Percentiles rank a stretch among this genome's conserved stretches.
These are phyloP conservation scores for Paramicrosporidium saccamoebae DNA, from an alignment of 371 early-diverging fungal species.

Conservation along the genomic window DNA sequence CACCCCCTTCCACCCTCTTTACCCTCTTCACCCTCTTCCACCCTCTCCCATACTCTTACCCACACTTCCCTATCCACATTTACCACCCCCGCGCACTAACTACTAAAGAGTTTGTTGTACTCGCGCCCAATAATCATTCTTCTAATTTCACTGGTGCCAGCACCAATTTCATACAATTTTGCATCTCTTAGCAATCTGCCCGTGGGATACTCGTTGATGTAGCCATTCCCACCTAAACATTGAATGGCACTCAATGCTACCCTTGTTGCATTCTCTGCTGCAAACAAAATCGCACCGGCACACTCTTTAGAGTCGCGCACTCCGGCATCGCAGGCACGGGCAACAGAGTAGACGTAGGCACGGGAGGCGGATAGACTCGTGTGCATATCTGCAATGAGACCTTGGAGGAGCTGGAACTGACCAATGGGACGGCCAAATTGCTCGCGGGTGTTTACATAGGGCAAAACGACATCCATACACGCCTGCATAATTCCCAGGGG, in stretches of 20 bases:
- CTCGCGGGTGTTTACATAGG: conserved; percentile 56
- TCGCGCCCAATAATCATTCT: conserved; percentile 62
- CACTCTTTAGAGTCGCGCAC: conserved; percentile 39
- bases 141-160: conserved; percentile 85
- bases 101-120: no score
- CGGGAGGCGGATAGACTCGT: conserved; percentile 67
- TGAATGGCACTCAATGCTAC: conserved; percentile 81
- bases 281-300: conserved; percentile 75
- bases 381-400: conserved; percentile 87
- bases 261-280: conserved; percentile 83
- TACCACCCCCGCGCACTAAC: no score
- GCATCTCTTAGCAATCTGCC: conserved; percentile 82
- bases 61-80: no score
- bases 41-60: no score
- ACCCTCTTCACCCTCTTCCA: no score
- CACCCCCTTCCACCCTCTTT: no score
- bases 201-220: conserved; percentile 70
- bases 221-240: conserved; percentile 76
- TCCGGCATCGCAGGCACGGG: conserved; percentile 47
- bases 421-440: conserved; percentile 65
- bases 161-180: conserved; percentile 90
- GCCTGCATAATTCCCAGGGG: conserved; percentile 81
- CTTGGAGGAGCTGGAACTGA: conserved; percentile 73
- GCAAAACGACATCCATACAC: conserved; percentile 38
- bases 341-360: conserved; percentile 69